Conservation (phyloP, 257 asterid species). For the Capsicum baccatum region DNA sequence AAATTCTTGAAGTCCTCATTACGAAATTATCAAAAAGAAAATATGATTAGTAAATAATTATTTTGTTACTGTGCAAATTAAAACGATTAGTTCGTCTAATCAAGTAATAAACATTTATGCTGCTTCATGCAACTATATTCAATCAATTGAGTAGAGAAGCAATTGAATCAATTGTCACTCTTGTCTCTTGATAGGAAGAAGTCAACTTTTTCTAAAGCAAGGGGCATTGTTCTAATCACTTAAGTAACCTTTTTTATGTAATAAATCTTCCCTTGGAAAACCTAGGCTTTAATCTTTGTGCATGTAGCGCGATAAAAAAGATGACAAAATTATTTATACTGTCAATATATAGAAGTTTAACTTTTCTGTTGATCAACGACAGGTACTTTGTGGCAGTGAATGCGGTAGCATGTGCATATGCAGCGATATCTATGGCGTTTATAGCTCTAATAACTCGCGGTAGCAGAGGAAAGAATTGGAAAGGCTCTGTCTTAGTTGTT, state of each 20-base stretch:
- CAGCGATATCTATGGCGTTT: slow-evolving; percentile 32
- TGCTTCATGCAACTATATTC: no score
- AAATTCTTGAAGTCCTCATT: background rate
- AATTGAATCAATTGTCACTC: background rate
- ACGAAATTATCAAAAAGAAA: background rate
- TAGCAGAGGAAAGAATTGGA: background rate
- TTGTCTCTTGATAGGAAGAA: background rate
- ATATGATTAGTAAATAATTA: background rate
- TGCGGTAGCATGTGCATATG: slow-evolving; percentile 40
- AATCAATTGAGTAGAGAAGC: background rate
- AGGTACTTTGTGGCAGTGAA: slow-evolving; percentile 45
- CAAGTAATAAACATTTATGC: background rate
- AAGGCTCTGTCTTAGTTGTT: background rate
- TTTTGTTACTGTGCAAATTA: background rate
- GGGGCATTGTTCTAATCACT: background rate
- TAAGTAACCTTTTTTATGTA: no score
- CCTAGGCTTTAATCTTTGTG: no score
- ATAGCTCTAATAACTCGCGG: background rate
- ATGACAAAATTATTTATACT: background rate
- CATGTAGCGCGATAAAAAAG: no score
- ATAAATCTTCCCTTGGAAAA: no score
- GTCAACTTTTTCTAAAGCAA: background rate
- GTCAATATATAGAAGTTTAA: background rate
- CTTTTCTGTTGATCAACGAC: background rate
- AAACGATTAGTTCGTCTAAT: background rate